These are phyloP conservation scores for Entomophthora muscae DNA, from an alignment of 371 early-diverging fungal species.

Conservation along the genomic window DNA sequence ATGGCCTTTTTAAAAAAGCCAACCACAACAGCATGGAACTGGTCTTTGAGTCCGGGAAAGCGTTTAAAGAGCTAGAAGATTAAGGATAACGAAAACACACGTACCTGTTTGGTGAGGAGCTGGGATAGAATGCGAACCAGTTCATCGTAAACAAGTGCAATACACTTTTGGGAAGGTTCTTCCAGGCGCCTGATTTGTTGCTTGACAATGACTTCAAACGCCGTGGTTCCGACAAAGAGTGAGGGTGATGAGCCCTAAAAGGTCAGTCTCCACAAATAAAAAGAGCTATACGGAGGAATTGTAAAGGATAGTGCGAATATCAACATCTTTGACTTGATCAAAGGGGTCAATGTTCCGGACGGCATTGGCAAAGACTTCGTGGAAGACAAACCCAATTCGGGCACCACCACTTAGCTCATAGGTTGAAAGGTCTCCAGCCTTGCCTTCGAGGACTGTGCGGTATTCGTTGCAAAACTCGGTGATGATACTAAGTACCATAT, in stretches of 20 bases:
- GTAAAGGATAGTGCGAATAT: slow-evolving; percentile 95
- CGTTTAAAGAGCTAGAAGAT: slow-evolving; percentile 55
- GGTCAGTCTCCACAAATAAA: background rate
- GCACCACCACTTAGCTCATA: slow-evolving; percentile 96
- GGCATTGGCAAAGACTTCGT: slow-evolving; percentile 86
- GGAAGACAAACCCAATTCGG: slow-evolving; percentile 95
- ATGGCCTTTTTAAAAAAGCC: slow-evolving; percentile 76
- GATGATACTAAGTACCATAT: slow-evolving; percentile 80
- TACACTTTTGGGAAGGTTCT: slow-evolving; percentile 89
- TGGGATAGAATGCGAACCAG: slow-evolving; percentile 81
- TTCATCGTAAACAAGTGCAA: slow-evolving; percentile 88
- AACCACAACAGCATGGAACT: slow-evolving; percentile 77
- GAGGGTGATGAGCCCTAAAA: slow-evolving; percentile 79
- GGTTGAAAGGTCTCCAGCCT: slow-evolving; percentile 74
- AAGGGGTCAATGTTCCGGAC: slow-evolving; percentile 89
- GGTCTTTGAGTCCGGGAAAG: slow-evolving; percentile 89
- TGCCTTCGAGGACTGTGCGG: slow-evolving; percentile 84
- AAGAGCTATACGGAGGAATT: slow-evolving; percentile 67
- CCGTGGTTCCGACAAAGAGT: slow-evolving; percentile 91
- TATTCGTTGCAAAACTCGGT: slow-evolving; percentile 95
- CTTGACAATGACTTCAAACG: slow-evolving; percentile 95
- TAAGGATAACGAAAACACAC: background rate
- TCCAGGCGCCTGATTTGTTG: slow-evolving; percentile 92
- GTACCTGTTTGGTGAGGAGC: slow-evolving; percentile 68
- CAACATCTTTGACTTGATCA: slow-evolving; percentile 91